phyloP scores from a whole-genome alignment of 768 basidiomycete genomes.

The Crepidotus variabilis region DNA sequence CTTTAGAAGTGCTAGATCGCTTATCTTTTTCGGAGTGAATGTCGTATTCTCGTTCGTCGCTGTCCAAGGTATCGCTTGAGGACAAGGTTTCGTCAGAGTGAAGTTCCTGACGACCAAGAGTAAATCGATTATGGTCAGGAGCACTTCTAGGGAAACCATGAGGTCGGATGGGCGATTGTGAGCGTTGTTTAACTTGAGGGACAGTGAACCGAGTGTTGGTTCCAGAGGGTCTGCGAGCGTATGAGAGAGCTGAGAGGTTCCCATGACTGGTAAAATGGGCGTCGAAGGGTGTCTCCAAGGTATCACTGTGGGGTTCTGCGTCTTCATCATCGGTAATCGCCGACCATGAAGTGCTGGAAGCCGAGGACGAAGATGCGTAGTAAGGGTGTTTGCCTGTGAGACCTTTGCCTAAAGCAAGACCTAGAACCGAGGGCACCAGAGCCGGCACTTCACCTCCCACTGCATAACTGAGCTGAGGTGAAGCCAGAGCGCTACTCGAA shows the following conservation, averaged over 20 bases:
- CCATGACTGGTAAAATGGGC: conserved; percentile 31
- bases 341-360: conserved; percentile 62
- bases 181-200: conserved; percentile 53
- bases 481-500: conserved; percentile 64
- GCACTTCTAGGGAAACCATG: conserved; percentile 39
- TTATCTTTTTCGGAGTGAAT: conserved; percentile 21
- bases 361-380: conserved; percentile 61
- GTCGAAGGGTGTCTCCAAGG: conserved; percentile 36
- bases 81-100: conserved; percentile 37
- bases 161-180: conserved; percentile 33
- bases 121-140: conserved; percentile 34
- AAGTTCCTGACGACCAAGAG: conserved; percentile 44
- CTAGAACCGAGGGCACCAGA: conserved; percentile 63
- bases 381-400: conserved; percentile 44
- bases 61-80: conserved; percentile 32
- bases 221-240: conserved; percentile 66
- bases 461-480: conserved; percentile 55
- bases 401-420: conserved; percentile 41
- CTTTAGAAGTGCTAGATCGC: conserved; percentile 26
- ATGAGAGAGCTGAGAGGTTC: conserved; percentile 48
- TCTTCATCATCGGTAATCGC: conserved; percentile 63
- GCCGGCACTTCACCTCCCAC: conserved; percentile 61
- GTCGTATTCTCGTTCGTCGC: conserved; percentile 24
- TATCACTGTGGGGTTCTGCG: conserved; percentile 37
- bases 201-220: conserved; percentile 66